A percentile compares a stretch with the other conserved stretches of the same genome.
Conservation (phyloP, 1,284 basidiomycete species). For the Tilletia horrida region DNA sequence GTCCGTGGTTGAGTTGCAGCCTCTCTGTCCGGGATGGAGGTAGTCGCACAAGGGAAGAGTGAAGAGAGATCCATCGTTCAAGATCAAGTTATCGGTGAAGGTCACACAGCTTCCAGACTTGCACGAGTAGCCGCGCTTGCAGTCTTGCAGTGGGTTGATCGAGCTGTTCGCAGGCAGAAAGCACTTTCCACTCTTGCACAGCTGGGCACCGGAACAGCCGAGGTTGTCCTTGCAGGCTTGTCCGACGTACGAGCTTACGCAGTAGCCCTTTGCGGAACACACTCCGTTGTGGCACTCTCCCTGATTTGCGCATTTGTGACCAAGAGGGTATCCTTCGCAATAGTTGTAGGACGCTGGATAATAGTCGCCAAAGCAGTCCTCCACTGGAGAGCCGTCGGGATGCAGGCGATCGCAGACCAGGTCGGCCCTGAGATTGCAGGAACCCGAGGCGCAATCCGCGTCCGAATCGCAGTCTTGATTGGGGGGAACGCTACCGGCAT, state of each 20-base stretch:
- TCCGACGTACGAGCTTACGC: conserved; percentile 22
- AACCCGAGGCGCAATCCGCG: no score
- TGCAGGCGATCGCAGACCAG: no score
- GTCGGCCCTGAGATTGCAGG: no score
- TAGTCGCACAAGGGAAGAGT: conserved; percentile 24
- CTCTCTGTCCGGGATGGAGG: conserved; percentile 26
- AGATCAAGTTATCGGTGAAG: conserved; percentile 24
- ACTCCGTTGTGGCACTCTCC: conserved; percentile 25
- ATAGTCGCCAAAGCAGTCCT: background rate
- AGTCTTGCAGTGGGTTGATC: conserved; percentile 27
- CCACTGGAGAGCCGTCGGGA: background rate
- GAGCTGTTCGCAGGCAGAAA: conserved; percentile 8
- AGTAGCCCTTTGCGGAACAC: conserved; percentile 24
- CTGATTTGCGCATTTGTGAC: conserved; percentile 21
- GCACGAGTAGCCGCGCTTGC: conserved; percentile 25
- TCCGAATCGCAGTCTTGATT: no score
- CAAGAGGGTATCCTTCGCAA: conserved; percentile 17
- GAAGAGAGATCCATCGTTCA: conserved; percentile 23
- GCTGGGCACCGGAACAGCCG: conserved; percentile 22
- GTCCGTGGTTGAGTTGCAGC: conserved; percentile 25
- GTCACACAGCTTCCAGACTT: conserved; percentile 27
- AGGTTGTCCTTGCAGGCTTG: conserved; percentile 25
- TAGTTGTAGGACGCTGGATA: no score
- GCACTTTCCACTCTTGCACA: conserved; percentile 20
- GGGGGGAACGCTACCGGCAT: no score